These are phyloP conservation scores for Warburgia ugandensis DNA, from an alignment of 164 flowering plant species.

Conservation along the genomic window DNA sequence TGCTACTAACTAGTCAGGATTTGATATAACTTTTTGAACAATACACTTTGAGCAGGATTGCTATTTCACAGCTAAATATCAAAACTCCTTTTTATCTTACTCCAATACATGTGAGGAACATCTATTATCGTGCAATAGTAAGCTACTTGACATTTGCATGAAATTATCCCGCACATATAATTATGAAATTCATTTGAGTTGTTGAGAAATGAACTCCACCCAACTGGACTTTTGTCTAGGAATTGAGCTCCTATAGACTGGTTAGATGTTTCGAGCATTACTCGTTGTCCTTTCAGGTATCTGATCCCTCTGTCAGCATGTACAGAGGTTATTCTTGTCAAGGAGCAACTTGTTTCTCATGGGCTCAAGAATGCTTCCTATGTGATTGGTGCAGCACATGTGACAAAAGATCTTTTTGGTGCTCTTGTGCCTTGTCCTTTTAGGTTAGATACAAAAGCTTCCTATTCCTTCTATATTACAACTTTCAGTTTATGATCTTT, in stretches of 20 bases:
- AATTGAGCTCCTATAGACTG: not conserved
- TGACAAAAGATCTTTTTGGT: conserved; percentile 65
- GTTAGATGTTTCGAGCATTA: not conserved
- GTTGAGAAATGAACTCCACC: too few species aligned
- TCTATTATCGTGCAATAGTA: too few species aligned
- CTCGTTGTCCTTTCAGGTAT: conserved; percentile 35
- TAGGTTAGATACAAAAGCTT: conserved; percentile 52
- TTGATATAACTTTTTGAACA: too few species aligned
- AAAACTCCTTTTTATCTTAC: too few species aligned
- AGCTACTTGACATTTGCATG: too few species aligned
- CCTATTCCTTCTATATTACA: not conserved
- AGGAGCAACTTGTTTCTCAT: conserved; percentile 47
- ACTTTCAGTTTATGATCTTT: not conserved
- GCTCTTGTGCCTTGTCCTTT: conserved; percentile 53
- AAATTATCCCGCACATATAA: too few species aligned
- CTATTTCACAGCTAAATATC: too few species aligned
- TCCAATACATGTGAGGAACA: too few species aligned
- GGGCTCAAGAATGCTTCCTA: conserved; percentile 78
- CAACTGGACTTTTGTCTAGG: not conserved
- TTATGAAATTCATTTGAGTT: too few species aligned
- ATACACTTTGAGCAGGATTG: too few species aligned
- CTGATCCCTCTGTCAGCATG: conserved; percentile 79
- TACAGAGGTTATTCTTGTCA: conserved; percentile 63
- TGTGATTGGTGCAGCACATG: conserved; percentile 53
- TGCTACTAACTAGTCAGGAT: too few species aligned